These are phyloP conservation scores for Lupinus albus DNA, from an alignment of 306 rosid genomes.

Conservation along the genomic window DNA sequence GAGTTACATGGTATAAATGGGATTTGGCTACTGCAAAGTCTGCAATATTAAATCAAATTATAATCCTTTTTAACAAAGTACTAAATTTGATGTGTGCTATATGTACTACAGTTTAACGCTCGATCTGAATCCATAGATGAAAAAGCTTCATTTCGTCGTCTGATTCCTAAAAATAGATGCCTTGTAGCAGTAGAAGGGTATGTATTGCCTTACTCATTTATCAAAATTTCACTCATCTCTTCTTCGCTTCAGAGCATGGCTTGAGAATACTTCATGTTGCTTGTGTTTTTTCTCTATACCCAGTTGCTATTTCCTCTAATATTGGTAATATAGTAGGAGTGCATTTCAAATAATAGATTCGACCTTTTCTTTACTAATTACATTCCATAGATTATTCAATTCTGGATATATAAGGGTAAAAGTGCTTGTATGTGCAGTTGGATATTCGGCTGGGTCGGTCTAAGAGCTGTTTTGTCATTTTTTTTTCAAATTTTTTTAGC, in stretches of 20 bases:
- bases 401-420: background rate
- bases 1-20: constrained; percentile 14
- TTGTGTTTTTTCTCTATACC: constrained; percentile 3
- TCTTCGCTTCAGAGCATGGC: background rate
- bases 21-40: background rate
- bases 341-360: background rate
- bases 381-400: background rate
- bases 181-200: constrained; percentile 84
- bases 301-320: constrained; percentile 2
- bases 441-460: background rate
- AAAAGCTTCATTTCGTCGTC: constrained; percentile 77
- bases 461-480: constrained; percentile 12
- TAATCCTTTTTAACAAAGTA: background rate
- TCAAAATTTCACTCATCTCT: constrained; percentile 10
- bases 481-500: constrained; percentile 1
- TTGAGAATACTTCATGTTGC: constrained; percentile 12
- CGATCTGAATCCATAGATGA: constrained; percentile 74
- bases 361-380: constrained; percentile 12
- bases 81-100: constrained; percentile 23
- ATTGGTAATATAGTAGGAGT: background rate
- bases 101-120: constrained; percentile 74
- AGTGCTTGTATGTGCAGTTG: no score
- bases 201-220: constrained; percentile 29
- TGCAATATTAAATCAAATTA: background rate
- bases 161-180: constrained; percentile 78